phyloP scores from a whole-genome alignment of 352 stramenopile genomes.

The Globisporangium splendens region DNA sequence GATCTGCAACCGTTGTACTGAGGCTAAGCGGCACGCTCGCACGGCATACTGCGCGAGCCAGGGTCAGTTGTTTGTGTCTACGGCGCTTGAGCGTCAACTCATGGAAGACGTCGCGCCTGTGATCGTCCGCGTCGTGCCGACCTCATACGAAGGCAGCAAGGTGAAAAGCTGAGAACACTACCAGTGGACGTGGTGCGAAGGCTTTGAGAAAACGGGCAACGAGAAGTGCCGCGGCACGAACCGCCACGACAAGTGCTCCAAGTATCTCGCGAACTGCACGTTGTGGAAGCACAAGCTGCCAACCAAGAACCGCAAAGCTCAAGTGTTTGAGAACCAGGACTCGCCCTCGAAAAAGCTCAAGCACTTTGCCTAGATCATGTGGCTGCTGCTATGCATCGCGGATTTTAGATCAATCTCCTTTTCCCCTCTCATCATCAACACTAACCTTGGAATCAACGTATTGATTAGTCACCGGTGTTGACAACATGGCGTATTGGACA shows the following conservation, averaged over 20 bases:
- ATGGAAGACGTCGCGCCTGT: constrained; percentile 80
- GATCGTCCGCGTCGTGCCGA: constrained; percentile 72
- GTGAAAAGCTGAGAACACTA: constrained; percentile 85
- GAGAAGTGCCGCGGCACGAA: constrained; percentile 84
- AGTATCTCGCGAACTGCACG: constrained; percentile 85
- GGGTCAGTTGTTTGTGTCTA: constrained; percentile 39
- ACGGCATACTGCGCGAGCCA: constrained; percentile 54
- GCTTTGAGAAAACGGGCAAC: constrained; percentile 79
- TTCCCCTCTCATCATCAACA: not conserved
- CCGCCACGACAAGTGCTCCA: constrained; percentile 82
- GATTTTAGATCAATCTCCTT: not conserved
- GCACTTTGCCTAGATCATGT: constrained; percentile 53
- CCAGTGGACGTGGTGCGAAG: constrained; percentile 86
- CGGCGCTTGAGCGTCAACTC: constrained; percentile 54
- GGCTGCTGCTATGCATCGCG: not conserved
- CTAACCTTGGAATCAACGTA: not conserved
- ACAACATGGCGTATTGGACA: too few species aligned
- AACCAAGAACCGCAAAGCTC: constrained; percentile 81
- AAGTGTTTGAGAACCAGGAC: constrained; percentile 68
- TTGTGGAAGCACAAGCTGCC: constrained; percentile 85
- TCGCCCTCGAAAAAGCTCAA: constrained; percentile 84
- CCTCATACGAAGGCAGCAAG: constrained; percentile 66
- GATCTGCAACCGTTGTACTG: constrained; percentile 84
- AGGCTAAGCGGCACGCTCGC: constrained; percentile 65
- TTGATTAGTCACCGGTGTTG: not conserved